A percentile compares a stretch with the other conserved stretches of the same genome.
Conservation (phyloP, 73 alveolate species). For the Paramecium sonneborni region DNA sequence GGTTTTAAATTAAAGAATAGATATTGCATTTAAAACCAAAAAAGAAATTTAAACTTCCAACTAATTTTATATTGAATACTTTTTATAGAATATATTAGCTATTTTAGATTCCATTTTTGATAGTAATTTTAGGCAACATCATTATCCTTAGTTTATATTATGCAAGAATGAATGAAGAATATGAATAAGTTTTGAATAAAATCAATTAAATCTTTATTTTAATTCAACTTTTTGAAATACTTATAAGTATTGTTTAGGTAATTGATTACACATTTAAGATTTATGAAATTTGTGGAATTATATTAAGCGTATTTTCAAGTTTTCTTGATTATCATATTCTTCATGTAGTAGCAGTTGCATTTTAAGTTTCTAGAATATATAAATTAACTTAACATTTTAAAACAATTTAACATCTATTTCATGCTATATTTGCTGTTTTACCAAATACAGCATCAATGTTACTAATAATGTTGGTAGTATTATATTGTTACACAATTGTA, state of each 20-base stretch:
- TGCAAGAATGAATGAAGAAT: conserved; percentile 10
- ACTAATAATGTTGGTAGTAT: background rate
- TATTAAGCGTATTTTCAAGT: background rate
- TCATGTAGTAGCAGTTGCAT: conserved; percentile 32
- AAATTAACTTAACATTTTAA: conserved; percentile 29
- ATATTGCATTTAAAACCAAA: conserved; percentile 27
- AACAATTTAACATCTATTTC: background rate
- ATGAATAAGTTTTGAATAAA: background rate
- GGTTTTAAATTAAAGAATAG: conserved; percentile 51
- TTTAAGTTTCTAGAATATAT: conserved; percentile 41
- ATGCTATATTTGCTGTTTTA: conserved; percentile 62
- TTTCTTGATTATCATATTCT: background rate
- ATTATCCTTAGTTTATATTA: background rate
- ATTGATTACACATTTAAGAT: background rate
- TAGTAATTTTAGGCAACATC: background rate
- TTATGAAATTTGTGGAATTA: background rate
- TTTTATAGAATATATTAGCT: background rate
- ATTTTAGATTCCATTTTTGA: background rate
- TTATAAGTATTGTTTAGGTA: background rate
- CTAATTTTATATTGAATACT: background rate
- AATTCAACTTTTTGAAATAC: background rate
- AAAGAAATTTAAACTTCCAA: background rate
- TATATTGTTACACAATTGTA: conserved; percentile 31
- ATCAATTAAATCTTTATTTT: background rate
- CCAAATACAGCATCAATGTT: conserved; percentile 42